Percentiles rank a stretch among this genome's conserved stretches.
Evolutionary conservation across 2,329 filamentous ascomycete species (phyloP).

Genomic region (Ambrosiella xylebori): DNA sequence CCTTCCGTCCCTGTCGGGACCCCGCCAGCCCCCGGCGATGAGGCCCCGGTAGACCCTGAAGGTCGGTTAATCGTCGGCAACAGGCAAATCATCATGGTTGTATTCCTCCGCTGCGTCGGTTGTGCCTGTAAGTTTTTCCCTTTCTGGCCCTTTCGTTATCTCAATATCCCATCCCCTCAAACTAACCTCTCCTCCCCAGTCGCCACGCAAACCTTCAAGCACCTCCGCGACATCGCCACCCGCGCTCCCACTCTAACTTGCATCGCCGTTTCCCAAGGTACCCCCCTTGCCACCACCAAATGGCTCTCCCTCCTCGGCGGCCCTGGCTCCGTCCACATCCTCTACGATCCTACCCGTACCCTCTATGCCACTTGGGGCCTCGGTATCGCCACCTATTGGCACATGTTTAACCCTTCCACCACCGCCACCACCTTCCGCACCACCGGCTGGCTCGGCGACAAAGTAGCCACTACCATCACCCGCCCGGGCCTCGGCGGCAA

Average conservation of each 20-base stretch:
- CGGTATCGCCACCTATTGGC: constrained; percentile 32
- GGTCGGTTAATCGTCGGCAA: constrained; percentile 26
- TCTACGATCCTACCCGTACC: constrained; percentile 38
- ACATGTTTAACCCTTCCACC: constrained; percentile 35
- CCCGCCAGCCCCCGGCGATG: constrained; percentile 30
- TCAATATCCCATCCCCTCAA: constrained; percentile 1
- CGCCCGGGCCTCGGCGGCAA: constrained; percentile 5
- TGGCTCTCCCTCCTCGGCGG: constrained; percentile 42
- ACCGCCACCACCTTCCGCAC: constrained; percentile 27
- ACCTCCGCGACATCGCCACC: constrained; percentile 36
- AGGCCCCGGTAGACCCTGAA: constrained; percentile 31
- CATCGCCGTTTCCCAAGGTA: constrained; percentile 43
- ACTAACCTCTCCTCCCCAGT: constrained; percentile 20
- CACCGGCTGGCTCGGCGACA: constrained; percentile 36
- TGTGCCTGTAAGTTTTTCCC: constrained; percentile 31
- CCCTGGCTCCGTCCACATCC: constrained; percentile 35
- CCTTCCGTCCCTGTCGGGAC: constrained; percentile 29
- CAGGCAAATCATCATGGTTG: constrained; percentile 29
- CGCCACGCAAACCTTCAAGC: constrained; percentile 39
- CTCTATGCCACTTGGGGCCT: constrained; percentile 44
- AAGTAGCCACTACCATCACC: constrained; percentile 29
- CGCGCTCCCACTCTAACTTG: constrained; percentile 29
- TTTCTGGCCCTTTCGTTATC: constrained; percentile 2
- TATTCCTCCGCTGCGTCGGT: constrained; percentile 37
- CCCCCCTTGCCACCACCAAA: constrained; percentile 34